These are phyloP conservation scores for Gynostemma pentaphyllum DNA, from an alignment of 306 rosid genomes.

Conservation along the genomic window DNA sequence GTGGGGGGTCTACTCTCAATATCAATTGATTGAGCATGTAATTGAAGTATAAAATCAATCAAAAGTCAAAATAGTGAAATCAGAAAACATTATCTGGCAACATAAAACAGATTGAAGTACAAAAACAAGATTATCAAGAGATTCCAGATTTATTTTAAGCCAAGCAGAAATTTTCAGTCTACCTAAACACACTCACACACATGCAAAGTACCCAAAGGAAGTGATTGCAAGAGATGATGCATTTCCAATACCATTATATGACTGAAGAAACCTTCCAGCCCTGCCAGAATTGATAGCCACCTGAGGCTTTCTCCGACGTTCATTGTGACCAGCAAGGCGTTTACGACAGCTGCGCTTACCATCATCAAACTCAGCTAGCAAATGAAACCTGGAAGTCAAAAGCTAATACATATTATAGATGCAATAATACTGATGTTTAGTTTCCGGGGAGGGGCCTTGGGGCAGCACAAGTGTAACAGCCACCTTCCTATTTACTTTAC, in stretches of 20 bases:
- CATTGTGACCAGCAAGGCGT: constrained; percentile 90
- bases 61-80: not conserved
- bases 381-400: constrained; percentile 60
- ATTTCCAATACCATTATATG: constrained; percentile 46
- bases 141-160: not conserved
- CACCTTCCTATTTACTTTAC: not conserved
- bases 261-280: constrained; percentile 47
- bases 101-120: too few relatives aligned
- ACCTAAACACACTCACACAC: not conserved
- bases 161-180: not conserved
- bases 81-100: not conserved
- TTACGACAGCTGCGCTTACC: constrained; percentile 93
- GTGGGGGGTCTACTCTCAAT: not conserved
- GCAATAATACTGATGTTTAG: constrained; percentile 11
- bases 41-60: not conserved
- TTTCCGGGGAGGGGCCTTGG: not conserved
- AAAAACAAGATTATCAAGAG: not conserved
- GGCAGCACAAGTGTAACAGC: not conserved
- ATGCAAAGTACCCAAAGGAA: not conserved
- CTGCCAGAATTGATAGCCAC: constrained; percentile 37
- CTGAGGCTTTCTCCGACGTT: constrained; percentile 86
- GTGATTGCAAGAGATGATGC: not conserved
- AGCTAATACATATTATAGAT: constrained; percentile 22
- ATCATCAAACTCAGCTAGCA: constrained; percentile 84
- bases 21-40: not conserved